Evolutionary conservation across 2,329 filamentous ascomycete genomes (phyloP).

Genomic region (Talaromyces sp.): DNA sequence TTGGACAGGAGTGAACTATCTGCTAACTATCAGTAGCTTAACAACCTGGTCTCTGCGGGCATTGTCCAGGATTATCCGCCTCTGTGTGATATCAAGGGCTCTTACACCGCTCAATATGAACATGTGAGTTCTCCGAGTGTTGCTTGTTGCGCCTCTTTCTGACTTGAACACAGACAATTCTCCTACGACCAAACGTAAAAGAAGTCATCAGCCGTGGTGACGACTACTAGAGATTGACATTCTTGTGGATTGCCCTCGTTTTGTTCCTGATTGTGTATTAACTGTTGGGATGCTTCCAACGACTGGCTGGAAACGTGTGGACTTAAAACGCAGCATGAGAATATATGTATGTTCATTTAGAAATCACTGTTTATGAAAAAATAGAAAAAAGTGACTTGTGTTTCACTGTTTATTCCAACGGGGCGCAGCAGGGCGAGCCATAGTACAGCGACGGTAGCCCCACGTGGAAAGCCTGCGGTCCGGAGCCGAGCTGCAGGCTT

Average conservation of each 20-base stretch:
- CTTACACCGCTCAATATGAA: slow-evolving; percentile 90
- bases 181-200: slow-evolving; percentile 75
- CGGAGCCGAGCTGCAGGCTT: slow-evolving; percentile 16
- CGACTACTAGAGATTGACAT: slow-evolving; percentile 59
- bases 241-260: not conserved
- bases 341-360: not conserved
- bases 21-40: slow-evolving; percentile 55
- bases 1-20: not conserved
- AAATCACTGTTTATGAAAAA: not conserved
- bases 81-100: slow-evolving; percentile 85
- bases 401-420: not conserved
- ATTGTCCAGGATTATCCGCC: slow-evolving; percentile 90
- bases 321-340: not conserved
- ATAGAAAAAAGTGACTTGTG: not conserved
- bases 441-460: slow-evolving; percentile 21
- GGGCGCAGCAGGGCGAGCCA: not conserved
- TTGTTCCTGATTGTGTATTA: not conserved
- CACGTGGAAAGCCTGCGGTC: slow-evolving; percentile 31
- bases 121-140: slow-evolving; percentile 60
- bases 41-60: slow-evolving; percentile 74
- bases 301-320: not conserved
- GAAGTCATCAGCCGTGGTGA: slow-evolving; percentile 83
- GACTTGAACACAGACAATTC: slow-evolving; percentile 55
- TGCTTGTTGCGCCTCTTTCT: not conserved
- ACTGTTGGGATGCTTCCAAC: not conserved